Evolutionary conservation across 306 rosid species (phyloP), one percentile per base, ranked within the genome.

Genomic region (Cyamopsis tetragonoloba): DNA sequence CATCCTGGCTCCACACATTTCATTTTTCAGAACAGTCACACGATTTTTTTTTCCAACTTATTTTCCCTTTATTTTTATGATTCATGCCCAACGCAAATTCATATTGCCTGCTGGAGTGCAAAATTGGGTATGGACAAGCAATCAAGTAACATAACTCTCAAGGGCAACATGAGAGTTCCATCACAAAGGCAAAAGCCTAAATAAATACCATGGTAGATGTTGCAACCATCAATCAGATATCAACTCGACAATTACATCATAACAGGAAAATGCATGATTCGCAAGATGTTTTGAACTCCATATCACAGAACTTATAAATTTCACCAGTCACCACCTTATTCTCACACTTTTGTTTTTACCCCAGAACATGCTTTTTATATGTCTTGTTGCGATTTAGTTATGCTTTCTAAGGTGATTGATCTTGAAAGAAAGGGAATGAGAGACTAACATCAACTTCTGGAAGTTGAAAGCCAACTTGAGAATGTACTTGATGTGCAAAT

Each of bases 361-460:
- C 15, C 48, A 19, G 42, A 46, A 17, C 14, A 30, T 74, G 31
- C 13, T 31, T 68, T 57, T 51, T 12, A 12, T 49, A 3, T 41
- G 37, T 65, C 56, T 63, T 13, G 24, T 61, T 46, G 53, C 39
- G 42, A 37, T 48, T 62, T 56, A 68, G 53, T 14, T 53, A 28
- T 9, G 65, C 18, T 49, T 49, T 37, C 50, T 32, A 35, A 65
- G 38, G 68, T 26, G 7, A 58, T 23, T 12, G 31, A 57, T 3
- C 43, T 10, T 30, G 32, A 17, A 62, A 20, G 22, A 55, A 64
- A 70, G 30, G 34, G 59, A 56, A 32, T 3, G 18, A 64, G 77
- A 62, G 66, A 76, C 82, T 80, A 61, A 83, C 88, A 44, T 82
- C 82, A 54, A 85, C 61, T 22, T 78, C 73, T 69, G 88, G 84